Percentiles rank a stretch among this genome's conserved stretches.
Evolutionary conservation across 2,329 filamentous ascomycete species (phyloP).

Genomic region (Aureobasidium sp.): DNA sequence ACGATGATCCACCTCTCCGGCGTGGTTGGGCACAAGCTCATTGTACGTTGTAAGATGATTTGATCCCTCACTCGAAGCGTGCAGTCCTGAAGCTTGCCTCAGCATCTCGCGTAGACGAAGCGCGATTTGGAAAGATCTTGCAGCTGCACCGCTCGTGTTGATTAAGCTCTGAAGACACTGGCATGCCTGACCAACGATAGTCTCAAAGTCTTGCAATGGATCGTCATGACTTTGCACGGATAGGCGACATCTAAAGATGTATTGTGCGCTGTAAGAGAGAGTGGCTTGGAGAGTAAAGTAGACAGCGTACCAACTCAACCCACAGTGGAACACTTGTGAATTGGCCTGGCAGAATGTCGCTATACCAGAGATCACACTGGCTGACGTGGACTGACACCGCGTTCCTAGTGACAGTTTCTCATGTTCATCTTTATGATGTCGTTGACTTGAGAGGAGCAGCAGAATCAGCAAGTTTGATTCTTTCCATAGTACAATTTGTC

Average conservation of each 20-base stretch:
- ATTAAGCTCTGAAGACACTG: constrained; percentile 1
- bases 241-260: not conserved
- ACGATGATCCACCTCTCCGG: not conserved
- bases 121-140: not conserved
- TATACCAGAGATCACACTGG: constrained; percentile 16
- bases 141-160: not conserved
- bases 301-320: constrained; percentile 20
- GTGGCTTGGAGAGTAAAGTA: constrained; percentile 20
- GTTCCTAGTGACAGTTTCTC: constrained; percentile 18
- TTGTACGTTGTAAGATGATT: not conserved
- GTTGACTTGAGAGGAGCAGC: constrained; percentile 18
- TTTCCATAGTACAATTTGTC: constrained; percentile 21
- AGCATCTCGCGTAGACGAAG: constrained; percentile 1
- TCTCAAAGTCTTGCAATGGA: not conserved
- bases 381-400: constrained; percentile 18
- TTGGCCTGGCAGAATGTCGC: constrained; percentile 18
- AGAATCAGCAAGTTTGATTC: constrained; percentile 20
- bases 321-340: constrained; percentile 11
- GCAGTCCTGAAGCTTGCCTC: not conserved
- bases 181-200: not conserved
- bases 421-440: constrained; percentile 17
- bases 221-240: not conserved
- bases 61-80: not conserved
- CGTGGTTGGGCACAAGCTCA: not conserved
- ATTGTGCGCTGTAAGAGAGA: constrained; percentile 9